Conservation (phyloP, 345 rosid species). For the Stellera chamaejasme region DNA sequence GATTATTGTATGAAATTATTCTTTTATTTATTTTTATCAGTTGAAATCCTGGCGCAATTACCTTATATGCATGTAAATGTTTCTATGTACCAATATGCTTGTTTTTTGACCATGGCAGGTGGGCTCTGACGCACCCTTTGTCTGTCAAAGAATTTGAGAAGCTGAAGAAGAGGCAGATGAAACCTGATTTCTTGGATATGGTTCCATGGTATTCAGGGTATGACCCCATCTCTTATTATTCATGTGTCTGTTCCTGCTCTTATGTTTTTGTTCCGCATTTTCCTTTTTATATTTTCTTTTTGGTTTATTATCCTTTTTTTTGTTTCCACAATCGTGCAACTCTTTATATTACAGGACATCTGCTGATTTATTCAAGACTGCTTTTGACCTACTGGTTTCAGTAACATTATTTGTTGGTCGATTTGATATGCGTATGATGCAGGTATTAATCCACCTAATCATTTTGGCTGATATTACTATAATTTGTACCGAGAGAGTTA, state of each 20-base stretch:
- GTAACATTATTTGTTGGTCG: slow-evolving; percentile 98
- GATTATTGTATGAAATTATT: neutral
- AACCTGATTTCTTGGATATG: slow-evolving; percentile 95
- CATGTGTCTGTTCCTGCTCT: neutral
- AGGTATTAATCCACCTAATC: slow-evolving; percentile 35
- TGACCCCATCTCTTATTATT: slow-evolving; percentile 5
- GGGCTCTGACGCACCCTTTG: slow-evolving; percentile 95
- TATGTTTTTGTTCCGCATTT: neutral
- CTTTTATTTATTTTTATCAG: too few species aligned
- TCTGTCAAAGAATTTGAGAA: slow-evolving; percentile 75
- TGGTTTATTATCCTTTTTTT: slow-evolving; percentile 12
- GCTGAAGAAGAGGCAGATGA: slow-evolving; percentile 75
- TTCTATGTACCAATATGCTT: neutral
- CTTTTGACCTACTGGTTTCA: slow-evolving; percentile 93
- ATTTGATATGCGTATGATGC: slow-evolving; percentile 99
- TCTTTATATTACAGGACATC: slow-evolving; percentile 71
- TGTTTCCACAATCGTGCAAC: slow-evolving; percentile 4
- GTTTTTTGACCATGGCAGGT: slow-evolving; percentile 39
- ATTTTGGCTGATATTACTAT: neutral
- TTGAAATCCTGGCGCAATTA: too few species aligned
- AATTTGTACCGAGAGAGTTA: too few species aligned
- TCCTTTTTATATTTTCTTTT: neutral
- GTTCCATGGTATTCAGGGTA: slow-evolving; percentile 99
- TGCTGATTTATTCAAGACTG: slow-evolving; percentile 95
- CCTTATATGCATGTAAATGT: too few species aligned